A percentile compares a stretch with the other conserved stretches of the same genome.
Evolutionary conservation across 345 rosid genomes (phyloP).

Genomic region (Acer campestre): DNA sequence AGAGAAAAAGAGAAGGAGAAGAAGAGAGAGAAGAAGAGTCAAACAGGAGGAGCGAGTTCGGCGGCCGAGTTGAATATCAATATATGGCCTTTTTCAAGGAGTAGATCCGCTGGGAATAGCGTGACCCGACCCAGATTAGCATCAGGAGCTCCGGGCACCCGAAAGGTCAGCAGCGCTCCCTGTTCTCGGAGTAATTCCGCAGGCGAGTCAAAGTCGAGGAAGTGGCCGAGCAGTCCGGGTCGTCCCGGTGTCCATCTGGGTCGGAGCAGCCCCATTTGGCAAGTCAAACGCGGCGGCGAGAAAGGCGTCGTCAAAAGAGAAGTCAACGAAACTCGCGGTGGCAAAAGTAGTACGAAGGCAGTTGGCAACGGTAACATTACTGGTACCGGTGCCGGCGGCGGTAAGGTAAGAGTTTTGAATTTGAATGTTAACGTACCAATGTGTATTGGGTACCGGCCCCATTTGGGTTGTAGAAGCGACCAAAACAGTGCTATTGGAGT

Average conservation of each 20-base stretch:
- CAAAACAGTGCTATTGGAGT: slow-evolving; percentile 24
- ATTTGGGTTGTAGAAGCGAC: slow-evolving; percentile 64
- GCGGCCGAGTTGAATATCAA: slow-evolving; percentile 68
- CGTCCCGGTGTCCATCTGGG: slow-evolving; percentile 68
- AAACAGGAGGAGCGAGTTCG: slow-evolving; percentile 24
- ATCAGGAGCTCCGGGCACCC: slow-evolving; percentile 41
- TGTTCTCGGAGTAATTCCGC: slow-evolving; percentile 80
- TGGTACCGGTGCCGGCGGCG: not conserved
- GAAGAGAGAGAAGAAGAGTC: slow-evolving; percentile 42
- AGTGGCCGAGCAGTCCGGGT: slow-evolving; percentile 70
- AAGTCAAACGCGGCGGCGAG: slow-evolving; percentile 48
- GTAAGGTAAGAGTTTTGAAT: slow-evolving; percentile 43
- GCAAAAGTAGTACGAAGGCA: slow-evolving; percentile 25
- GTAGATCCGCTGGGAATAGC: slow-evolving; percentile 76
- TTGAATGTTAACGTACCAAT: slow-evolving; percentile 67
- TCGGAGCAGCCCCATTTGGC: slow-evolving; percentile 83
- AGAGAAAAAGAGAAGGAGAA: slow-evolving; percentile 21
- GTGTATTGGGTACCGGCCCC: slow-evolving; percentile 65
- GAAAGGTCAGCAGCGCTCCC: slow-evolving; percentile 83
- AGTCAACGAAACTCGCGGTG: slow-evolving; percentile 24
- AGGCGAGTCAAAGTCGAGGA: slow-evolving; percentile 59
- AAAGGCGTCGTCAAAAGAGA: slow-evolving; percentile 27
- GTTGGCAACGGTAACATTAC: not conserved
- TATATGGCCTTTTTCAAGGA: slow-evolving; percentile 84
- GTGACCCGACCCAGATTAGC: slow-evolving; percentile 53